Evolutionary conservation across 2,329 filamentous ascomycete species (phyloP).

Genomic region (Fusarium citri): DNA sequence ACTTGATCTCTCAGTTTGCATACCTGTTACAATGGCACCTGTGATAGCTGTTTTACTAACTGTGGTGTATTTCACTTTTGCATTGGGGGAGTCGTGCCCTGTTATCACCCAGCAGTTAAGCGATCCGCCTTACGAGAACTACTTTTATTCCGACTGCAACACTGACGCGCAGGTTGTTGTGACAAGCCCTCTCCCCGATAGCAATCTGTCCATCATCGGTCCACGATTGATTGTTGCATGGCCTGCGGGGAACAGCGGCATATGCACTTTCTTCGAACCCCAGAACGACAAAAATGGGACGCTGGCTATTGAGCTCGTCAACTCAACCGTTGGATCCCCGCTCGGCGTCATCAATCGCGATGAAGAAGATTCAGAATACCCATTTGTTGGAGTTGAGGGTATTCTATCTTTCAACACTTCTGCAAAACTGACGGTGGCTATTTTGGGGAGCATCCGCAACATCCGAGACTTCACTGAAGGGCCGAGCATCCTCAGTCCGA

Average conservation of each 20-base stretch:
- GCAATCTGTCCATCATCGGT: conserved; percentile 65
- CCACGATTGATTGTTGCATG: conserved; percentile 71
- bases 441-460: conserved; percentile 71
- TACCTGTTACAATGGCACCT: background rate
- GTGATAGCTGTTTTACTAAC: background rate
- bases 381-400: conserved; percentile 65
- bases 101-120: conserved; percentile 51
- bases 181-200: conserved; percentile 66
- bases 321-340: conserved; percentile 58
- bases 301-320: conserved; percentile 64
- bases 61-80: background rate
- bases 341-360: conserved; percentile 59
- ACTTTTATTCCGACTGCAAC: conserved; percentile 74
- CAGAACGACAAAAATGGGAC: conserved; percentile 64
- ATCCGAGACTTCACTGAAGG: conserved; percentile 74
- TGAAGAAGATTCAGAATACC: conserved; percentile 45
- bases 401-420: conserved; percentile 68
- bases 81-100: background rate
- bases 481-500: conserved; percentile 60
- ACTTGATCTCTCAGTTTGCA: background rate
- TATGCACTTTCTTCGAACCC: conserved; percentile 67
- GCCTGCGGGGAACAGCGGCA: conserved; percentile 74
- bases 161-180: conserved; percentile 69
- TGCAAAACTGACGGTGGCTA: conserved; percentile 64
- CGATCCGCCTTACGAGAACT: conserved; percentile 71